Conservation (phyloP, 2,329 filamentous ascomycete genomes). For the Septoria petroselini region DNA sequence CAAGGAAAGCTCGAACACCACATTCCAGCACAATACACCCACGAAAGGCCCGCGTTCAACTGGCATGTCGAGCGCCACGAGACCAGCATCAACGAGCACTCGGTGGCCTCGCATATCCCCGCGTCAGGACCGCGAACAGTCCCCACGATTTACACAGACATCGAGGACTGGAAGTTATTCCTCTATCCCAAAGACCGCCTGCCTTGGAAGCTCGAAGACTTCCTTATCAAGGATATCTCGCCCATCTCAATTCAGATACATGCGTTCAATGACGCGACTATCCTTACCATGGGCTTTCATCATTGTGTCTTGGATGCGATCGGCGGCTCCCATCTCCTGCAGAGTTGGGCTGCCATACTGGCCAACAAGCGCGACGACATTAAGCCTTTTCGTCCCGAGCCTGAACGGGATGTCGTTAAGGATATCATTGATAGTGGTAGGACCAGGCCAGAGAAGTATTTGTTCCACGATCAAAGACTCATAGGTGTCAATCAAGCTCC, state of each 20-base stretch:
- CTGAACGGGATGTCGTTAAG: neutral
- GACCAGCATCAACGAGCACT: neutral
- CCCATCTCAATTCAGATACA: neutral
- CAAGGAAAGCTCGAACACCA: slow-evolving; percentile 8
- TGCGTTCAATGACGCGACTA: neutral
- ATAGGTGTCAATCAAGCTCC: neutral
- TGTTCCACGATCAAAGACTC: slow-evolving; percentile 1
- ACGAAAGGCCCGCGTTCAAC: slow-evolving; percentile 1
- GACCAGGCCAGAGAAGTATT: neutral
- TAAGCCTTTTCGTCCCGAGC: neutral
- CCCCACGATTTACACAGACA: neutral
- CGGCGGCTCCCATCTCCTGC: neutral
- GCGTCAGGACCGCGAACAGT: neutral
- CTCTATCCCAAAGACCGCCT: neutral
- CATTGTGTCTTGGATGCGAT: slow-evolving; percentile 5
- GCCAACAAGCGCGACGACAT: neutral
- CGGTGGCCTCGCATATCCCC: neutral
- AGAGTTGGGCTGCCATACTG: neutral
- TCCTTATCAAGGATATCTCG: neutral
- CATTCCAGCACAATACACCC: slow-evolving; percentile 1
- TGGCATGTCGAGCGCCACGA: neutral
- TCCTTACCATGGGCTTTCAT: neutral
- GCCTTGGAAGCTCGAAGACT: slow-evolving; percentile 1
- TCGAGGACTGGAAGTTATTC: neutral
- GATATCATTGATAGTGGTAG: slow-evolving; percentile 4